Evolutionary conservation across 2,329 filamentous ascomycete species (phyloP).

Genomic region (Graphilbum ipis-grandicollis): DNA sequence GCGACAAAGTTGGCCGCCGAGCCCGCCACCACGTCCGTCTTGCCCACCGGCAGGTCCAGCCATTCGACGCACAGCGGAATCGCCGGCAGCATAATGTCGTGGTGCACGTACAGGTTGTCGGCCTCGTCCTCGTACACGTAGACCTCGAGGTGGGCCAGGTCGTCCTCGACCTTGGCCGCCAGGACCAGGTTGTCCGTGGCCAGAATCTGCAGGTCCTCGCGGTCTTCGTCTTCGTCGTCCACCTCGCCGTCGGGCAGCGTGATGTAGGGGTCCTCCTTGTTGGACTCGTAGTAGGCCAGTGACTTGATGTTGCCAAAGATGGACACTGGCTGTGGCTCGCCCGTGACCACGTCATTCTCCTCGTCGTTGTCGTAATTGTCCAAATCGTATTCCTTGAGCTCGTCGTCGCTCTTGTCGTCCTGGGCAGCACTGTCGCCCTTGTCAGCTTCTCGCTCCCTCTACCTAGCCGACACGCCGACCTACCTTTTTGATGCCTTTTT

Average conservation of each 20-base stretch:
- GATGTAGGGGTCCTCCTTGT: conserved; percentile 93
- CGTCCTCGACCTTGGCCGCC: conserved; percentile 88
- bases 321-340: conserved; percentile 45
- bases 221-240: conserved; percentile 65
- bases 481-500: no score
- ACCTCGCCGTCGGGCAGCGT: conserved; percentile 55
- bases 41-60: conserved; percentile 81
- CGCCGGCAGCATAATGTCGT: conserved; percentile 97
- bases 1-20: conserved; percentile 79
- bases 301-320: conserved; percentile 96
- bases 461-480: no score
- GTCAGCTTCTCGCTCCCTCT: no score
- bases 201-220: conserved; percentile 85
- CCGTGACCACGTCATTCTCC: conserved; percentile 35
- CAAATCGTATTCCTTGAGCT: conserved; percentile 89
- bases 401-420: no score
- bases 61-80: conserved; percentile 93
- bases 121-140: conserved; percentile 93
- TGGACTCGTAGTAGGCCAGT: conserved; percentile 82
- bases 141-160: conserved; percentile 88
- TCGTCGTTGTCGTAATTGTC: conserved; percentile 82
- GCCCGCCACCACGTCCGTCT: conserved; percentile 41
- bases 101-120: conserved; percentile 96
- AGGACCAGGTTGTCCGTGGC: conserved; percentile 85
- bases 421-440: no score